Conservation (phyloP, 106 monocot species). For the Dendrobium nobile region DNA sequence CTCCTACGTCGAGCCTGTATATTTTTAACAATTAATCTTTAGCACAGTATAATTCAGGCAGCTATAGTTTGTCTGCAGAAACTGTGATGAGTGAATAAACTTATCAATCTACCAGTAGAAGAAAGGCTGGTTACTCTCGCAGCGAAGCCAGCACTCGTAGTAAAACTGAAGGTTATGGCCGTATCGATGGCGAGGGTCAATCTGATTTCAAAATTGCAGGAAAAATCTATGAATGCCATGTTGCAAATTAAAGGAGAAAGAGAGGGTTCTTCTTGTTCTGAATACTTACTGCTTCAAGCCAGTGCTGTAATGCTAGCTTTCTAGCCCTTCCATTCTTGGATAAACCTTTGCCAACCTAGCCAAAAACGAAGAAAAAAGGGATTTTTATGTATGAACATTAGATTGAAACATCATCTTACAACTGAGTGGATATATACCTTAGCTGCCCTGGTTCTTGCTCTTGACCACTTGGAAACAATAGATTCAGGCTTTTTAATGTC, state of each 20-base stretch:
- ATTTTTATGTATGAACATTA: constrained; percentile 1
- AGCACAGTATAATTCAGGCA: not conserved
- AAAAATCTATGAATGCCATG: not conserved
- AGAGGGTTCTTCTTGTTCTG: not conserved
- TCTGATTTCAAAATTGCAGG: constrained; percentile 23
- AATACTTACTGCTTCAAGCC: constrained; percentile 68
- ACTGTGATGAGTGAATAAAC: not conserved
- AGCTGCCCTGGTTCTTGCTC: constrained; percentile 70
- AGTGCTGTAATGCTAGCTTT: constrained; percentile 72
- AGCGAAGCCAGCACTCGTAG: constrained; percentile 51
- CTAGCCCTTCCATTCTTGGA: constrained; percentile 63
- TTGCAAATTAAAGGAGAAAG: not conserved
- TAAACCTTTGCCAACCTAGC: constrained; percentile 62
- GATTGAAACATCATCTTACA: no score
- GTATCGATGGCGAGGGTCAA: constrained; percentile 73
- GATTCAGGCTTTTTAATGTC: constrained; percentile 50
- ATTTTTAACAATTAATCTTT: not conserved
- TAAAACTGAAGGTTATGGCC: constrained; percentile 65
- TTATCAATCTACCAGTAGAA: constrained; percentile 54
- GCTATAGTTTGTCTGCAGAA: no score
- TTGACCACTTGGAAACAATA: constrained; percentile 64
- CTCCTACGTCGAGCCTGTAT: constrained; percentile 61
- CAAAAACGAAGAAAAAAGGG: not conserved
- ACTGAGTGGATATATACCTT: constrained; percentile 34
- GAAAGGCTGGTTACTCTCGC: constrained; percentile 55